Evolutionary conservation across 257 asterid genomes (phyloP), one percentile per base, ranked within the genome.

Genomic region (Asclepias syriaca): DNA sequence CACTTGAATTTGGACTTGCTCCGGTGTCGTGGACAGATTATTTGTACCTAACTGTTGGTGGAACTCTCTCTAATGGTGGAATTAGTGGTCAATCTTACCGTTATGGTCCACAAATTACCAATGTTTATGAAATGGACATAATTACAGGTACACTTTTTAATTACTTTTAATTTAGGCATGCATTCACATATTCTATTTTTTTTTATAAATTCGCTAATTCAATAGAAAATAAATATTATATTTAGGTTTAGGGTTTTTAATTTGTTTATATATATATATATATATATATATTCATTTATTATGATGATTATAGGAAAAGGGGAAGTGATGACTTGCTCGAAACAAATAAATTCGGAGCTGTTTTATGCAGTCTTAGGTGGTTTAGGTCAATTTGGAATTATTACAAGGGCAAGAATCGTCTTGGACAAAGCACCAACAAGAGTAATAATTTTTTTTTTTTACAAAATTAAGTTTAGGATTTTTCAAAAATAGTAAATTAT

Each of bases 1-100:
- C 85, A 2, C 73, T 81, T 0, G 84, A 82, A 74, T 75, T 81
- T 70, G 94, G 89, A 1, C 68, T 91, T 1, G 75, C 90, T 14
- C 94, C 96, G 0, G 75, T 81, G 0, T 84, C 97, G 0, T 91
- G 94, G 97, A 89, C 97, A 0, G 97, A 91, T 68, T 91, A 86
- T 67, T 65, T 91, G 70, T 81, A 89, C 83, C 76, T 89, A 4
- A 87, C 80, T 6, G 96, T 89, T 55, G 97, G 96, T 0, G 96
- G 97, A 19, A 89, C 96, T 0, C 88, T 91, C 11, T 91, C 97
- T 21, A 91, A 91, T 58, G 97, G 69, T 0, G 97, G 96, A 5
- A 83, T 91, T 6, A 84, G 97, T 76, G 97, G 97, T 0, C 97
- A 91, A 40, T 54, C 91, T 0, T 89, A 84, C 34, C 74, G 77